Conservation (phyloP, 148 eudicot species). For the Chenopodium formosanum region DNA sequence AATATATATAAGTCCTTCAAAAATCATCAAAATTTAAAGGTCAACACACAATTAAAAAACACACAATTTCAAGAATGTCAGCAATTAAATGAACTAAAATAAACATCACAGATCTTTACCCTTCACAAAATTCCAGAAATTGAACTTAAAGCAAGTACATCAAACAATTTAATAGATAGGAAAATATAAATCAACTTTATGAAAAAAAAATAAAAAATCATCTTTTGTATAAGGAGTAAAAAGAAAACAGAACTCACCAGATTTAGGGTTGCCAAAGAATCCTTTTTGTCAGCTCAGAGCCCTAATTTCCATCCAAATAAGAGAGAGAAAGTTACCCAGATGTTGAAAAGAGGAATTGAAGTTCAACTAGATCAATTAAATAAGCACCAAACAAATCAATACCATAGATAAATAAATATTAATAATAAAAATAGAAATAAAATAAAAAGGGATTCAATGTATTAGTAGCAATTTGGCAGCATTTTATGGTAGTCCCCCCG, state of each 20-base stretch:
- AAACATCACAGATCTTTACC: conserved; percentile 25
- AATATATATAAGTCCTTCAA: conserved; percentile 6
- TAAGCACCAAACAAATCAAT: conserved; percentile 17
- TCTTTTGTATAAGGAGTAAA: not conserved
- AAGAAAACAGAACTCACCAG: conserved; percentile 36
- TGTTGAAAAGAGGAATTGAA: conserved; percentile 27
- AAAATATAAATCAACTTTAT: not conserved
- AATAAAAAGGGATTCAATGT: conserved; percentile 21
- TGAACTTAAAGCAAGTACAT: conserved; percentile 9
- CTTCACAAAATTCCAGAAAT: conserved; percentile 4
- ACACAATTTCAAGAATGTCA: conserved; percentile 13
- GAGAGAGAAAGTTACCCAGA: conserved; percentile 29
- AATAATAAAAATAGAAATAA: not conserved
- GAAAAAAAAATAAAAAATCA: conserved; percentile 2
- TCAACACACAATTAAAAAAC: conserved; percentile 28
- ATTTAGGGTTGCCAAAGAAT: conserved; percentile 33
- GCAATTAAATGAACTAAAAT: not conserved
- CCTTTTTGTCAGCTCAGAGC: conserved; percentile 24
- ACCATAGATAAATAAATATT: not conserved
- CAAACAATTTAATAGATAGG: conserved; percentile 3
- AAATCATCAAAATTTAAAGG: conserved; percentile 14
- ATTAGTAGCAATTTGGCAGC: conserved; percentile 30
- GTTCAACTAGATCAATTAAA: conserved; percentile 25
- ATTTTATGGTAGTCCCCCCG: conserved; percentile 23
- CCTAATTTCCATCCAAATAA: conserved; percentile 27